A percentile compares a stretch with the other conserved stretches of the same genome.
Conservation (phyloP, 192 early-diverging fungal species). For the Backusella sp. region DNA sequence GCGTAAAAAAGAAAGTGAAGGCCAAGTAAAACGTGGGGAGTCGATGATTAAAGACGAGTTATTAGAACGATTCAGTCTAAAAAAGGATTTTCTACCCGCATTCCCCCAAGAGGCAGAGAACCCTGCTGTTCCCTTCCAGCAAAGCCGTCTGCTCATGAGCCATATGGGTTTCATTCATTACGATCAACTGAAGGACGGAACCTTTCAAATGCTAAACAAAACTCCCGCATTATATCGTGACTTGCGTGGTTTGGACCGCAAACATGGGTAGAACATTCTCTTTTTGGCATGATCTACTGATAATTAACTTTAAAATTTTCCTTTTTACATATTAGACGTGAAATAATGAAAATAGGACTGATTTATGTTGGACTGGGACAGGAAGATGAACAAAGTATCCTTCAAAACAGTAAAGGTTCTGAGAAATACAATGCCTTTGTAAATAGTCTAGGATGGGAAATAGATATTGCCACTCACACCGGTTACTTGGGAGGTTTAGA, state of each 20-base stretch:
- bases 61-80: conserved; percentile 42
- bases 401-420: conserved; percentile 77
- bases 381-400: conserved; percentile 84
- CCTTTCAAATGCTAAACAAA: conserved; percentile 68
- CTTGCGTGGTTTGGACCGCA: conserved; percentile 76
- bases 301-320: conserved; percentile 14
- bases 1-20: conserved; percentile 2
- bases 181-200: conserved; percentile 68
- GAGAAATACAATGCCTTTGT: conserved; percentile 84
- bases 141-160: conserved; percentile 70
- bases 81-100: conserved; percentile 50
- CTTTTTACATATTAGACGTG: conserved; percentile 50
- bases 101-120: conserved; percentile 49
- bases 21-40: neutral
- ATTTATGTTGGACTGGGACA: conserved; percentile 91
- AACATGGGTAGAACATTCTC: conserved; percentile 57
- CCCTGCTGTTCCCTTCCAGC: conserved; percentile 56
- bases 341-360: conserved; percentile 87
- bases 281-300: neutral
- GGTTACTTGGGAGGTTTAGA: conserved; percentile 93
- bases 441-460: conserved; percentile 88
- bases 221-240: conserved; percentile 65
- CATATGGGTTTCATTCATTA: conserved; percentile 75
- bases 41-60: conserved; percentile 15
- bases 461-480: conserved; percentile 77